These are phyloP conservation scores for Lactarius deliciosus DNA, from an alignment of 768 basidiomycete genomes.

Conservation along the genomic window DNA sequence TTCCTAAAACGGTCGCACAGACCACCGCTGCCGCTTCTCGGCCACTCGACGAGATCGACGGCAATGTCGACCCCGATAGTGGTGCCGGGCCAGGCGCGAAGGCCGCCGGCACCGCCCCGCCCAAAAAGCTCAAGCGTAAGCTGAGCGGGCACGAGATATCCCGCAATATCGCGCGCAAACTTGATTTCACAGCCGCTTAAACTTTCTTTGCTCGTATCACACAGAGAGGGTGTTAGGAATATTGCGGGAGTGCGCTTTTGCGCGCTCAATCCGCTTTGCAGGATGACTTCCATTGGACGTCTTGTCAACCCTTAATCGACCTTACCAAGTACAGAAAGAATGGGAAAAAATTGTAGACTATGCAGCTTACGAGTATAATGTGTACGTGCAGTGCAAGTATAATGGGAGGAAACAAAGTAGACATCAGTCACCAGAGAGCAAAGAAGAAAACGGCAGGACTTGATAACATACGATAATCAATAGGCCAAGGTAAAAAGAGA, in stretches of 20 bases:
- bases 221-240: neutral
- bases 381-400: constrained; percentile 25
- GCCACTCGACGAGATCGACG: constrained; percentile 77
- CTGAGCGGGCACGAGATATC: constrained; percentile 49
- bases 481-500: neutral
- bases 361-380: constrained; percentile 30
- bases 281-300: constrained; percentile 14
- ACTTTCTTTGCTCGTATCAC: neutral
- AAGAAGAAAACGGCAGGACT: constrained; percentile 1
- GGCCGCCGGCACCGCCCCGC: constrained; percentile 40
- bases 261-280: neutral
- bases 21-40: constrained; percentile 47
- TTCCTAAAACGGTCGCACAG: constrained; percentile 66
- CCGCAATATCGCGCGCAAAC: constrained; percentile 63
- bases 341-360: constrained; percentile 28
- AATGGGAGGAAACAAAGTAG: neutral
- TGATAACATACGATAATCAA: constrained; percentile 26
- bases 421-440: constrained; percentile 5
- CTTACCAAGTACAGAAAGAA: constrained; percentile 19
- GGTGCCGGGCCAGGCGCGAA: constrained; percentile 53
- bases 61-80: constrained; percentile 57
- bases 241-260: neutral
- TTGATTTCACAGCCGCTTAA: constrained; percentile 61
- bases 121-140: constrained; percentile 68
- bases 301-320: neutral